Percentiles rank a stretch among this genome's conserved stretches.
Evolutionary conservation across 495 filamentous ascomycete genomes (phyloP).

Genomic region (Penicillium turbatum): DNA sequence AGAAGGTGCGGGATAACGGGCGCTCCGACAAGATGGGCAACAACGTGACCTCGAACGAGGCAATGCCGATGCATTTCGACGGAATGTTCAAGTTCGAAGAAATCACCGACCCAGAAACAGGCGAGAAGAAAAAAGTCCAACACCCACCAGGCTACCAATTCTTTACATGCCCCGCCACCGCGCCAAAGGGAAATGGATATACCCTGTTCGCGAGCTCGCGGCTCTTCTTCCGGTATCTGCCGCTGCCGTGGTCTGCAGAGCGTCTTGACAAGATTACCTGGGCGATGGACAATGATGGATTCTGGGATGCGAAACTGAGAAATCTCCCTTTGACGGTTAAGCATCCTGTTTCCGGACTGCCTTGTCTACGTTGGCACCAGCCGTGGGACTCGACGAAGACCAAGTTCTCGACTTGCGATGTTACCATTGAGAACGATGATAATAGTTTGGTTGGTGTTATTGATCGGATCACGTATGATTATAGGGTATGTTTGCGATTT

Average conservation of each 20-base stretch:
- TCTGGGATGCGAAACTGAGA: conserved; percentile 37
- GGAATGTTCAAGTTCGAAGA: conserved; percentile 50
- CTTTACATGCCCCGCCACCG: conserved; percentile 46
- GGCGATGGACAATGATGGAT: conserved; percentile 36
- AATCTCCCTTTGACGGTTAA: conserved; percentile 46
- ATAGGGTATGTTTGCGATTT: conserved; percentile 44
- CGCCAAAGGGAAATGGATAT: conserved; percentile 44
- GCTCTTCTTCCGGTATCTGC: conserved; percentile 48
- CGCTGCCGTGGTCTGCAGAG: conserved; percentile 33
- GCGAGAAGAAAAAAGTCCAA: conserved; percentile 23
- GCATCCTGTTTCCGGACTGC: conserved; percentile 39
- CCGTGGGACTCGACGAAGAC: conserved; percentile 49
- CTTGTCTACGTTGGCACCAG: conserved; percentile 52
- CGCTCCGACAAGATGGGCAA: conserved; percentile 33
- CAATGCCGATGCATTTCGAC: conserved; percentile 55
- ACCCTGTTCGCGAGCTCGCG: conserved; percentile 51
- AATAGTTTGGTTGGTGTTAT: conserved; percentile 24
- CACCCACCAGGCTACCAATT: conserved; percentile 44
- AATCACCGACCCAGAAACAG: conserved; percentile 26
- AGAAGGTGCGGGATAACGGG: conserved; percentile 45
- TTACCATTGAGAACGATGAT: conserved; percentile 43
- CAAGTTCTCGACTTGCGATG: conserved; percentile 42
- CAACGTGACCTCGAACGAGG: conserved; percentile 48
- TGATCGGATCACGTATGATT: conserved; percentile 44
- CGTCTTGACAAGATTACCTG: conserved; percentile 39